Base-by-base conservation (phyloP, 176 grass and related monocot genomes). In the Luzula sylvatica region DNA sequence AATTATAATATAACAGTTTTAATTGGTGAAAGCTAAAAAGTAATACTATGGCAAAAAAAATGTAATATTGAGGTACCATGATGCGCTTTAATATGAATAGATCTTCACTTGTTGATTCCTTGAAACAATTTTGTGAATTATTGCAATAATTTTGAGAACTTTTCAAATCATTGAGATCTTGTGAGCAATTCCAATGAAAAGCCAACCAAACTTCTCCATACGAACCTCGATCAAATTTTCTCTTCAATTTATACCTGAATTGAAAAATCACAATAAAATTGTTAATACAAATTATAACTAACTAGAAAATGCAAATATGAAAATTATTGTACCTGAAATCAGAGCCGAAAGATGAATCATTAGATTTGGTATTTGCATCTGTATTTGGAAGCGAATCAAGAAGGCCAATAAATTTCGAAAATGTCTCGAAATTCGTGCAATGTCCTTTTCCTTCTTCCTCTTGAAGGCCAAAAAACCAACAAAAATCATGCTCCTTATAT, bases 151-250 rank as follows among this genome's bases (percentile, higher is more conserved):
- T 61, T 27, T 60, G 66, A 38, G 48, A 28, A 45, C 66, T 77
- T 59, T 66, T 65, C 62, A 66, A 75, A 12, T 46, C 26, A 55
- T 73, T 76, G 50, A 56, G 23, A 82, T 81, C 70, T 67, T 76
- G 53, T 54, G 89, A 88, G 40, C 89, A 95, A 53, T 88, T 95
- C 89, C 83, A 95, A 57, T 84, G 83, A 88, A 82, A 95, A 52
- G 89, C 89, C 56, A 95, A 77, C 89, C 89, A 95, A 66, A 95
- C 89, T 85, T 95, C 89, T 61, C 89, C 89, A 67, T 88, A 95
- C 28, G 89, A 95, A 20, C 89, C 89, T 13, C 83, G 83, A 67
- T 95, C 89, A 59, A 85, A 95, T 70, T 72, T 88, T 76, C 56
- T 88, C 80, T 88, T 95, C 53, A 95, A 69, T 59, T 88, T 85